phyloP scores from a whole-genome alignment of 371 early-diverging fungal species.

The Mucor velutinosus region DNA sequence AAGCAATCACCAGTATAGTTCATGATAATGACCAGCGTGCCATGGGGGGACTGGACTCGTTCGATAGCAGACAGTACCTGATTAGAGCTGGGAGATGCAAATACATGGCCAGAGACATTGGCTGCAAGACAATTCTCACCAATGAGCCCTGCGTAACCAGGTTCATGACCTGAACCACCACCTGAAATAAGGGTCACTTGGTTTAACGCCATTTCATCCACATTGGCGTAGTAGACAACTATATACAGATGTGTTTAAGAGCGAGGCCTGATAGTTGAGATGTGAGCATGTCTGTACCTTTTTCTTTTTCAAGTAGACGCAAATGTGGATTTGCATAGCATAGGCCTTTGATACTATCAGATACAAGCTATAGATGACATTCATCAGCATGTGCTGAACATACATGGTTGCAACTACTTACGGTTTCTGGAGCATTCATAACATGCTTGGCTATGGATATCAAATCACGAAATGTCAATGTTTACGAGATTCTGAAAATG shows the following conservation, averaged over 20 bases:
- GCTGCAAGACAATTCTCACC: constrained; percentile 71
- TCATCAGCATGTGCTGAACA: neutral
- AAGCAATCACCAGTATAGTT: constrained; percentile 87
- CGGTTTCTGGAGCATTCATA: constrained; percentile 38
- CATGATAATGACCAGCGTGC: constrained; percentile 78
- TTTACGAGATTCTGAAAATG: neutral
- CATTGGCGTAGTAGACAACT: constrained; percentile 59
- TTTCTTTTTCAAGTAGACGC: constrained; percentile 32
- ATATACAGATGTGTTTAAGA: neutral
- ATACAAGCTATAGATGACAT: constrained; percentile 28
- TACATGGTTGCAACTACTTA: constrained; percentile 4
- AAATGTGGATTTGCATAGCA: constrained; percentile 47
- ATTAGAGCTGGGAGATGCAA: constrained; percentile 80
- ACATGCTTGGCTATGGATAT: constrained; percentile 36
- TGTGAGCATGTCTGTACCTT: constrained; percentile 22
- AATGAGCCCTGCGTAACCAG: constrained; percentile 77
- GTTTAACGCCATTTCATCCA: constrained; percentile 49
- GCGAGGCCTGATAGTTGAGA: neutral
- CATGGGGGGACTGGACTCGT: constrained; percentile 62
- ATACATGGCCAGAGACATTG: constrained; percentile 82
- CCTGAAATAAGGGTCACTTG: constrained; percentile 83
- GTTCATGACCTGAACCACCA: constrained; percentile 88
- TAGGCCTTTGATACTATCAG: constrained; percentile 41
- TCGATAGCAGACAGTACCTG: constrained; percentile 76
- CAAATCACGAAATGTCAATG: neutral